Conservation (phyloP, 768 basidiomycete genomes). For the Dacryopinax primogenitus region DNA sequence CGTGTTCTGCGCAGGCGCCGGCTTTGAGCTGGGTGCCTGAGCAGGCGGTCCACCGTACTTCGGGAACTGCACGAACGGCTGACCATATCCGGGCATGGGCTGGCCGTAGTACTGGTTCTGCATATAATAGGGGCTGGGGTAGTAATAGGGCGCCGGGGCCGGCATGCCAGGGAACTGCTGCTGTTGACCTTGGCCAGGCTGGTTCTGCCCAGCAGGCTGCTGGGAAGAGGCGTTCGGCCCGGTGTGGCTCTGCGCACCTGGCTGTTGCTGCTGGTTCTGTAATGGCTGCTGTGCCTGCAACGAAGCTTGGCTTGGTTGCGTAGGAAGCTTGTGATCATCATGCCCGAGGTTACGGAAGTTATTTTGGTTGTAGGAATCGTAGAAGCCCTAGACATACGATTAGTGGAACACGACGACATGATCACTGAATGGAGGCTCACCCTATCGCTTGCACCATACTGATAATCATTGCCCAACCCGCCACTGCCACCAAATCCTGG, state of each 20-base stretch:
- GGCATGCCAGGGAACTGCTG: conserved; percentile 6
- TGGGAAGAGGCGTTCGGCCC: background rate
- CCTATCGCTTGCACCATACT: background rate
- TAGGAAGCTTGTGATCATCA: background rate
- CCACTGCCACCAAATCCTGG: background rate
- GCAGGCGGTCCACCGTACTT: background rate
- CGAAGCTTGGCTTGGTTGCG: background rate
- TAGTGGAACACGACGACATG: no score
- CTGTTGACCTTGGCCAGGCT: background rate
- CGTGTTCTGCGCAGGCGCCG: background rate
- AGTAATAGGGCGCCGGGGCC: background rate
- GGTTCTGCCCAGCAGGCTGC: background rate
- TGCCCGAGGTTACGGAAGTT: conserved; percentile 2
- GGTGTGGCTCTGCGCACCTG: background rate
- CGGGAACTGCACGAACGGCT: conserved; percentile 6
- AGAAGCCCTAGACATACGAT: background rate
- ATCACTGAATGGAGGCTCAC: background rate
- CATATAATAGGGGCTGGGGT: conserved; percentile 4
- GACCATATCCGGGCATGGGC: conserved; percentile 4
- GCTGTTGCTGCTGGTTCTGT: background rate
- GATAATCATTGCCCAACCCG: background rate
- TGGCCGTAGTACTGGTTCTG: conserved; percentile 9
- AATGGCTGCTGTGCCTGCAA: background rate
- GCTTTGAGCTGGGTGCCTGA: background rate
- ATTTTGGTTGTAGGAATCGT: conserved; percentile 3